Evolutionary conservation across 2,329 filamentous ascomycete species (phyloP), one percentile per base, ranked within the genome.

Genomic region (Penicillium griseofulvum): DNA sequence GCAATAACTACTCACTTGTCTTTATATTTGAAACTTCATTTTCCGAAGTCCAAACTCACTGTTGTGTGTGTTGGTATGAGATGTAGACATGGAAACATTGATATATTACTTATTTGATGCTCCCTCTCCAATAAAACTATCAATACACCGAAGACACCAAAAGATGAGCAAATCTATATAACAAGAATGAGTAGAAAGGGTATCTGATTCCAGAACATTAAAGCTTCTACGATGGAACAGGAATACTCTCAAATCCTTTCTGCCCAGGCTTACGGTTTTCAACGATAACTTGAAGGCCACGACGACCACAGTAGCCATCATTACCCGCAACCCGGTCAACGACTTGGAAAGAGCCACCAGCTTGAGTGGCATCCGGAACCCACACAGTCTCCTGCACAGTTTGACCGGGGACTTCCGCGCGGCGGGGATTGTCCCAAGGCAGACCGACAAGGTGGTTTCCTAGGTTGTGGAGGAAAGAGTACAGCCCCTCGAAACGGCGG

Each of bases 401-500:
- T 49, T 86, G 74, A 16, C 86, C 87, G 42, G 83, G 79, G 49
- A 78, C 71, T 57, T 89, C 85, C 1, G 74, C 71, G 3, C 86
- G 80, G 19, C 88, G 80, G 10, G 83, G 80, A 63, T 90, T 89
- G 54, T 75, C 76, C 31, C 77, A 77, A 1, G 87, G 87, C 50
- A 88, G 74, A 5, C 80, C 76, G 6, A 81, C 79, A 5, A 85
- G 63, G 56, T 76, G 76, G 49, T 83, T 87, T 14, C 85, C 69
- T 17, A 89, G 67, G 28, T 77, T 74, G 64, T 90, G 86, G 3
- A 83, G 77, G 4, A 82, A 70, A 0, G 79, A 76, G 58, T 88
- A 86, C 0, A 91, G 75, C 5, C 83, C 76, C 70, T 91, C 88
- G 64, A 88, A 86, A 12, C 85, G 82, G 55, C 83, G 82, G 5